Conservation (phyloP, 1,139 yeast species). For the Zygoascus sp. region DNA sequence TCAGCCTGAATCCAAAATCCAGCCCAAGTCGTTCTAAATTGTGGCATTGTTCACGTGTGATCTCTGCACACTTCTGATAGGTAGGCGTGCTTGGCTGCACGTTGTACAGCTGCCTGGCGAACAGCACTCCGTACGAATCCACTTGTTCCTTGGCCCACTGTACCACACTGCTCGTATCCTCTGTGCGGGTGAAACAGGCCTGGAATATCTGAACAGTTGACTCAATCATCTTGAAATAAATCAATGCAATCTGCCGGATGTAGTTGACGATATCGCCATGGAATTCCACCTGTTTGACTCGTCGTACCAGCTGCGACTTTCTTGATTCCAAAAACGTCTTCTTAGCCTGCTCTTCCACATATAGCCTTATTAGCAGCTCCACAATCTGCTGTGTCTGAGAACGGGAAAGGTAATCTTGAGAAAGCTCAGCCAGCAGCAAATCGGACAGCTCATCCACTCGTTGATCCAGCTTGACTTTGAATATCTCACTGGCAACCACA, state of each 20-base stretch:
- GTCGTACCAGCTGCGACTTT: conserved; percentile 41
- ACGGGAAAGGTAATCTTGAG: conserved; percentile 36
- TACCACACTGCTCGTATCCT: conserved; percentile 43
- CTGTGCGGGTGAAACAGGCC: conserved; percentile 40
- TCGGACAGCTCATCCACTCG: conserved; percentile 30
- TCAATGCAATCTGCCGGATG: conserved; percentile 55
- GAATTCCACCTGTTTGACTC: conserved; percentile 47
- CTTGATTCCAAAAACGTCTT: conserved; percentile 46
- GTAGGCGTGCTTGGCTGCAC: conserved; percentile 48
- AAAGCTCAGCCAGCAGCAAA: conserved; percentile 31
- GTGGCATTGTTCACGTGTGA: conserved; percentile 56
- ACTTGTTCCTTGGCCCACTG: conserved; percentile 73
- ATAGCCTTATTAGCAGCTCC: conserved; percentile 40
- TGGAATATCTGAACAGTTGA: conserved; percentile 47
- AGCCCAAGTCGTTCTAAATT: conserved; percentile 64
- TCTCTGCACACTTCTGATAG: conserved; percentile 48
- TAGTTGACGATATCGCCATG: conserved; percentile 55
- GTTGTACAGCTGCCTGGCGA: conserved; percentile 66
- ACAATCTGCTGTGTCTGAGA: conserved; percentile 33
- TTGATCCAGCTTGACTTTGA: conserved; percentile 28
- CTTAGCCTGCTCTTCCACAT: conserved; percentile 45
- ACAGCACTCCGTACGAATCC: conserved; percentile 51
- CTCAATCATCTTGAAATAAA: conserved; percentile 52
- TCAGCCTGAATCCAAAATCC: conserved; percentile 54
- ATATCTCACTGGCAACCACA: conserved; percentile 16